Evolutionary conservation across 208 protist genomes (phyloP), one percentile per base, ranked within the genome.

Genomic region (Crithidia mellificae): DNA sequence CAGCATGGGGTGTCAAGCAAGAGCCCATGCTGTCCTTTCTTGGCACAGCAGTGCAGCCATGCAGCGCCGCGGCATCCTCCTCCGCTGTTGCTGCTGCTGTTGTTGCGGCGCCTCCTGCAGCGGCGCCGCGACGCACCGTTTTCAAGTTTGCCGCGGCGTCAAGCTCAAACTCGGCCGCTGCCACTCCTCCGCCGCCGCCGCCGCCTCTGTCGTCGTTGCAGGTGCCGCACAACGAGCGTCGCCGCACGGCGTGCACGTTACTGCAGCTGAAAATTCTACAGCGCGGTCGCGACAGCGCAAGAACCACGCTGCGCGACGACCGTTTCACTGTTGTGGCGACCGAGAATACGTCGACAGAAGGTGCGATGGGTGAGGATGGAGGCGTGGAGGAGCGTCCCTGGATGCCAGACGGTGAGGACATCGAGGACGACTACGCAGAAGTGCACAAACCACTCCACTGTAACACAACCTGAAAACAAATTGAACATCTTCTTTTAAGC

Each of bases 61-160:
- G 8, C 17, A 14, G 3, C 30, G 25, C 9, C 5, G 15, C 24
- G n/a, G 12, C 20, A 15, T 2, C 9, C 20, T 6, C 44, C 17
- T 46, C 41, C 17, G 3, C 41, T 17, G 41, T n/a, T 2, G 7
- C 34, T 24, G 62, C n/a, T n/a, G n/a, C n/a, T n/a, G n/a, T n/a
- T n/a, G n/a, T n/a, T n/a, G n/a, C n/a, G n/a, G n/a, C n/a, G n/a
- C n/a, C n/a, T n/a, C n/a, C n/a, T n/a, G n/a, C n/a, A n/a, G n/a
- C n/a, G n/a, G n/a, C 29, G 4, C 63, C 58, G 27, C 79, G 69
- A 8, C 69, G 54, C 57, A 85, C 70, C 38, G 73, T 79, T 19
- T 85, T 74, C 46, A 77, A 52, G 66, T 74, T 80, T 17, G 34
- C 34, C 7, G 7, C 34, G 34, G 34, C 34, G 7, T 38, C 34